A percentile compares a stretch with the other conserved stretches of the same genome.
Evolutionary conservation across 2,329 filamentous ascomycete species (phyloP).

Genomic region (Beauveria pseudobassiana): DNA sequence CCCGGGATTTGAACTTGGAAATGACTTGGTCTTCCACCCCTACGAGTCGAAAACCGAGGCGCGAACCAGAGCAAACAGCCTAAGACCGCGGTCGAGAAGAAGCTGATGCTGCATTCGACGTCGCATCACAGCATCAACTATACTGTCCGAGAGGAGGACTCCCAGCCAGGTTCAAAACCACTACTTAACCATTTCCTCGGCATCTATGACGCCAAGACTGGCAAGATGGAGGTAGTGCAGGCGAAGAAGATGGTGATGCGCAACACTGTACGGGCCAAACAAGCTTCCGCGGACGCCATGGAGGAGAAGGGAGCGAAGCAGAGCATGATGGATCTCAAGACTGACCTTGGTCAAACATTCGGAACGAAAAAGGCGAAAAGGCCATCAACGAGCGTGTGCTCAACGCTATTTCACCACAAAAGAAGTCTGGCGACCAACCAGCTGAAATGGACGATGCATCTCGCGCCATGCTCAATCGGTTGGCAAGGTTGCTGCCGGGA

Average conservation of each 20-base stretch:
- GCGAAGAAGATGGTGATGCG: slow-evolving; percentile 58
- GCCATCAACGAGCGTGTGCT: slow-evolving; percentile 60
- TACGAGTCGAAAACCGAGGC: slow-evolving; percentile 35
- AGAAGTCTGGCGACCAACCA: slow-evolving; percentile 28
- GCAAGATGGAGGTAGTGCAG: slow-evolving; percentile 52
- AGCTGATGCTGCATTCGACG: slow-evolving; percentile 51
- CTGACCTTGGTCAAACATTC: slow-evolving; percentile 68
- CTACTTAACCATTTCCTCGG: slow-evolving; percentile 57
- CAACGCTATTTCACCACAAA: slow-evolving; percentile 57
- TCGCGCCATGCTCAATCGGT: slow-evolving; percentile 57
- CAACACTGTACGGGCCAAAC: slow-evolving; percentile 48
- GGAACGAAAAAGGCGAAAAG: slow-evolving; percentile 83
- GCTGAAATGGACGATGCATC: slow-evolving; percentile 48
- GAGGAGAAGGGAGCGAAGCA: slow-evolving; percentile 28
- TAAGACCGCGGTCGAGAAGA: slow-evolving; percentile 33
- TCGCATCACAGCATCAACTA: slow-evolving; percentile 52
- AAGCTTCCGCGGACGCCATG: slow-evolving; percentile 41
- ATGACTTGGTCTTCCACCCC: slow-evolving; percentile 36
- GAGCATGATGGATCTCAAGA: slow-evolving; percentile 54
- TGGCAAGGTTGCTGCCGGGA: slow-evolving; percentile 51
- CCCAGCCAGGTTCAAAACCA: slow-evolving; percentile 21
- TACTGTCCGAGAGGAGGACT: slow-evolving; percentile 43
- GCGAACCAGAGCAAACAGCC: slow-evolving; percentile 29
- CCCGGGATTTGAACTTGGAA: slow-evolving; percentile 29
- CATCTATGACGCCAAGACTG: slow-evolving; percentile 53